Percentiles rank a stretch among this genome's conserved stretches.
Evolutionary conservation across 768 basidiomycete genomes (phyloP).

Genomic region (Boletus vinaceobasis): DNA sequence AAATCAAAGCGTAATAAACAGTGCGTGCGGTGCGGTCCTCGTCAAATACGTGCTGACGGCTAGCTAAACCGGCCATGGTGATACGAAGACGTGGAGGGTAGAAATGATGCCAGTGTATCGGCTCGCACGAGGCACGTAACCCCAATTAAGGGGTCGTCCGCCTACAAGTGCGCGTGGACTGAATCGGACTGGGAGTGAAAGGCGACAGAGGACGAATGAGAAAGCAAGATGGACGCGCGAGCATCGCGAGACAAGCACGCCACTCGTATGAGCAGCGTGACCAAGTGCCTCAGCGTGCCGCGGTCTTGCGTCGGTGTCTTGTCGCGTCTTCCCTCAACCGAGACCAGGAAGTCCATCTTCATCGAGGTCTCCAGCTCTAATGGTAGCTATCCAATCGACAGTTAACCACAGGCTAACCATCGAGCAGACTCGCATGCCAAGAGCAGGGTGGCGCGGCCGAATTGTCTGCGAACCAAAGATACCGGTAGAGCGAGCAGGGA

Average conservation of each 20-base stretch:
- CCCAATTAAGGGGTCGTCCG: slow-evolving; percentile 80
- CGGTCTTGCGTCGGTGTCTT: slow-evolving; percentile 73
- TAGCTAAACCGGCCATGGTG: slow-evolving; percentile 25
- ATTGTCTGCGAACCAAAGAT: slow-evolving; percentile 29
- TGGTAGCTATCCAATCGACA: slow-evolving; percentile 12
- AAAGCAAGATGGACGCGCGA: slow-evolving; percentile 47
- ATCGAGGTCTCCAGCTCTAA: slow-evolving; percentile 35
- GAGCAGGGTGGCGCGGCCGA: slow-evolving; percentile 57
- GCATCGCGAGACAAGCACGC: slow-evolving; percentile 53
- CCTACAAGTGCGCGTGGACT: slow-evolving; percentile 57
- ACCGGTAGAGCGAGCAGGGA: slow-evolving; percentile 10
- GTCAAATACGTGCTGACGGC: slow-evolving; percentile 22
- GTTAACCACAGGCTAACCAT: slow-evolving; percentile 43
- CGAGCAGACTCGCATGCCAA: slow-evolving; percentile 23
- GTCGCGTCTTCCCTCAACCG: slow-evolving; percentile 51
- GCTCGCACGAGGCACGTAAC: slow-evolving; percentile 76
- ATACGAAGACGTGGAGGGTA: slow-evolving; percentile 22
- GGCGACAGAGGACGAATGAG: slow-evolving; percentile 37
- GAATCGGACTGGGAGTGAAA: slow-evolving; percentile 48
- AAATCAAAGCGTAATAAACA: slow-evolving; percentile 45
- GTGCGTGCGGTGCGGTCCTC: slow-evolving; percentile 30
- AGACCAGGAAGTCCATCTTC: slow-evolving; percentile 52
- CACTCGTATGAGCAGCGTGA: slow-evolving; percentile 46
- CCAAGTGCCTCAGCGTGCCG: slow-evolving; percentile 48
- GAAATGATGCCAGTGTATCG: slow-evolving; percentile 65